Evolutionary conservation across 1,284 basidiomycete genomes (phyloP).

Genomic region (Porodaedalea pini): DNA sequence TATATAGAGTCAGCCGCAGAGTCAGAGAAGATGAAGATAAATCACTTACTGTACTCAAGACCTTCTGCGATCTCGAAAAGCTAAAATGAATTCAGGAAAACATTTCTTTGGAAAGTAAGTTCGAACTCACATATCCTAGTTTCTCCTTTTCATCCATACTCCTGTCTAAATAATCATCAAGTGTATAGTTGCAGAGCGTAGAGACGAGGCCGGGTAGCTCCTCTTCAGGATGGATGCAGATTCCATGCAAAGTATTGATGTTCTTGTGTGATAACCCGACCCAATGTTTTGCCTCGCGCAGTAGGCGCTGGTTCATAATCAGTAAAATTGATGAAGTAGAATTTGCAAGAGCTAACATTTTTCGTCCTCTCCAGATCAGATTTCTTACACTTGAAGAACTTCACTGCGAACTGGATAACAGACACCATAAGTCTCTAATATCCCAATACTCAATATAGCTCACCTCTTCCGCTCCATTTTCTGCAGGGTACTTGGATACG

Average conservation of each 20-base stretch:
- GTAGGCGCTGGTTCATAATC: not conserved
- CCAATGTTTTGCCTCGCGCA: not conserved
- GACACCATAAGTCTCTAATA: not conserved
- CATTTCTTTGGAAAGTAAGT: not conserved
- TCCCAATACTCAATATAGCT: not conserved
- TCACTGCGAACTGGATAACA: not conserved
- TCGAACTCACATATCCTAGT: not conserved
- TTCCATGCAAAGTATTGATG: conserved; percentile 5
- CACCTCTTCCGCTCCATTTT: not conserved
- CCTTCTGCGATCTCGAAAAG: not conserved
- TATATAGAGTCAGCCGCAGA: too few species aligned
- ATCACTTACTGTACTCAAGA: too few species aligned
- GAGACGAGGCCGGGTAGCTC: not conserved
- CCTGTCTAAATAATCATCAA: not conserved
- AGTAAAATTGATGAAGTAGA: not conserved
- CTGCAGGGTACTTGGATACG: not conserved
- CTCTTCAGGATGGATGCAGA: not conserved
- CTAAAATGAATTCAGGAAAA: not conserved
- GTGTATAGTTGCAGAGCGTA: not conserved
- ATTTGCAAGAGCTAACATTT: not conserved
- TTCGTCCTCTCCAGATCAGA: not conserved
- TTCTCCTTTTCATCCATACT: not conserved
- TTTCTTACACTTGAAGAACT: not conserved
- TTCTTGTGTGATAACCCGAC: conserved; percentile 6
- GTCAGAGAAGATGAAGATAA: too few species aligned